A percentile compares a stretch with the other conserved stretches of the same genome.
Conservation (phyloP, 768 basidiomycete genomes). For the Mycena maculata region DNA sequence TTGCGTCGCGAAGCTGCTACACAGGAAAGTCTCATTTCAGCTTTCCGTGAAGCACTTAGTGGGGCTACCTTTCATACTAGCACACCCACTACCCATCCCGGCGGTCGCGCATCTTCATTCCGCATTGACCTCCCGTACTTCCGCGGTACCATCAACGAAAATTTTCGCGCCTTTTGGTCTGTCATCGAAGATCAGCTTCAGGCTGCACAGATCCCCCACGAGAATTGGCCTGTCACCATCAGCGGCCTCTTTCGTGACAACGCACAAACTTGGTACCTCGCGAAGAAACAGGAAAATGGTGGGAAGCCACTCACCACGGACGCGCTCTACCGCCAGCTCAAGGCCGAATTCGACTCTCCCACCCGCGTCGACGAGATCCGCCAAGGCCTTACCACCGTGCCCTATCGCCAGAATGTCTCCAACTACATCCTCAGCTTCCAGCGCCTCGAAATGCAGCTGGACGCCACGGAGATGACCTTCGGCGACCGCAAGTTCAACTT, state of each 20-base stretch:
- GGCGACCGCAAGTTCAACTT: constrained; percentile 21
- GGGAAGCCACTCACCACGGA: constrained; percentile 2
- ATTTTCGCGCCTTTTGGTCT: constrained; percentile 7
- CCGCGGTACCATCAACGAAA: constrained; percentile 13
- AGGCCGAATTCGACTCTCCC: constrained; percentile 19
- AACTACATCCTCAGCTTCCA: constrained; percentile 20
- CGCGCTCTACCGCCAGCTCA: constrained; percentile 3
- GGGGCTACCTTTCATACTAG: background rate
- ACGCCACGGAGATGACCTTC: constrained; percentile 17
- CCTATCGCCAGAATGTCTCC: constrained; percentile 5
- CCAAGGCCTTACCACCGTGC: background rate
- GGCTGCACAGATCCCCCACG: background rate
- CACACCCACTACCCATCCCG: background rate
- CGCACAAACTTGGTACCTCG: too few species aligned
- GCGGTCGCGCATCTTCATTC: constrained; percentile 6
- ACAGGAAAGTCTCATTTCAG: background rate
- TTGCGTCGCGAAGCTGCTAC: background rate
- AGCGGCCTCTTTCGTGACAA: constrained; percentile 18
- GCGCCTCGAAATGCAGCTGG: constrained; percentile 24
- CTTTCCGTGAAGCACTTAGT: background rate
- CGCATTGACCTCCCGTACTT: constrained; percentile 19
- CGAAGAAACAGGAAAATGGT: constrained; percentile 9
- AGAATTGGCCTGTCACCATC: constrained; percentile 13
- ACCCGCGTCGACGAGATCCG: too few species aligned
- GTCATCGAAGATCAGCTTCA: constrained; percentile 25